Base-by-base conservation (phyloP, 371 early-diverging fungal genomes). In the Apophysomyces ossiformis region DNA sequence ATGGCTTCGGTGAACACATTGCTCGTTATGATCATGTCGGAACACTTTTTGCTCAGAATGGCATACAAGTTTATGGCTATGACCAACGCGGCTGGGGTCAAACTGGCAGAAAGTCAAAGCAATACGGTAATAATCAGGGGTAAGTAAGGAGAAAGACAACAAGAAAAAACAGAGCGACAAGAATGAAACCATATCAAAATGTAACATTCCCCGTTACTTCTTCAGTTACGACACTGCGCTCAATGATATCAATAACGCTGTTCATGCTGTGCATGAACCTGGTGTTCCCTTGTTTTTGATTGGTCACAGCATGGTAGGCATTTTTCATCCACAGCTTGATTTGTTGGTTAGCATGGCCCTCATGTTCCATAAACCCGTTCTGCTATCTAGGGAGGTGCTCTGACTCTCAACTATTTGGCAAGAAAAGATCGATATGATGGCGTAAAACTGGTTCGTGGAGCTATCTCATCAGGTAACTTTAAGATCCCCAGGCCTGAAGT, bases 41-140 rank as follows among this genome's bases (percentile, higher is more conserved):
- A 64, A 73, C 77, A 35, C 67, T 71, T 6, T 86, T 90, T 69
- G 79, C 79, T 37, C 67, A 72, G 68, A 69, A 79, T 9, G 87
- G 84, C 6, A 82, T 90, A 66, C 81, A 85, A 71, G 79, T 81
- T 58, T 77, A 81, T 65, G 81, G 78, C 9, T 89, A 67, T 67
- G 91, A 91, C 70, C 89, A 89, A 70, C 82, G 90, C 37, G 90
- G 91, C 18, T 87, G 81, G 70, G 91, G 91, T 26, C 68, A 84
- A 50, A 87, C 89, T 5, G 88, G 79, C 57, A 76, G 72, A 60
- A 83, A 80, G 57, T 74, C 82, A 8, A 76, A 82, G 35, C 66
- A 72, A 7, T 81, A 77, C 47, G 89, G 90, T 5, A 68, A 72
- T 58, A 77, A 83, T 59, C 82, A 85, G 50, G 87, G 88, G 69